Base-by-base conservation (phyloP, 495 filamentous ascomycete species). In the Penicillium cinerascens region DNA sequence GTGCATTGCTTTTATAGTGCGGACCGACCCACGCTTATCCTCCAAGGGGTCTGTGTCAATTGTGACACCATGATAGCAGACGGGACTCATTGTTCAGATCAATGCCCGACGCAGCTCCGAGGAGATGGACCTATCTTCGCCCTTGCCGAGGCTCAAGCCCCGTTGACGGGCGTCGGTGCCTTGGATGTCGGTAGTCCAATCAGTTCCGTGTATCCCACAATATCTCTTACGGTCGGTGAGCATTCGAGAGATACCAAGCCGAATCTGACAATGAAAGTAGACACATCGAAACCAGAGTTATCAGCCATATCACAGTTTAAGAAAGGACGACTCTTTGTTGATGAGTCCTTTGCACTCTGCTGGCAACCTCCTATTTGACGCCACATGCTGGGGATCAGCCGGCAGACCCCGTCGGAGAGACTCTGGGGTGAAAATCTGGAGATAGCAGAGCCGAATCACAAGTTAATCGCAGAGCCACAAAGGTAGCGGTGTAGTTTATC, bases 371-470 rank as follows among this genome's bases (percentile, higher is more conserved):
- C 11, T 33, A 33, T 33, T 33, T 9, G 37, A 47, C 18, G 43
- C 33, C 41, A 46, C n/a, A 5, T 41, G 21, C 35, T 46, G 49
- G 17, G 40, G 55, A 52, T 58, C 48, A 29, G 26, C 55, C 46
- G 51, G 46, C 37, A 40, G 49, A 54, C 29, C n/a, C 49, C 47
- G 49, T 39, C 48, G 35, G 37, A 43, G 7, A 22, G 35, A 49
- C 38, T 54, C 58, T 44, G 55, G 59, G 59, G 59, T 54, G 37
- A 44, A 51, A 58, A 61, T 50, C 59, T 55, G 59, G 59, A 61
- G 59, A 61, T 61, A 61, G 51, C 33, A 47, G 44, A 39, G 3
- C n/a, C 37, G 2, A 20, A 1, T 39, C 5, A 2, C 6, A 13
- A 6, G 37, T 1, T 1, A 16, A 18, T 16, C 15, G 15, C 11